phyloP scores from a whole-genome alignment of 192 early-diverging fungal species.

The Podila epigama region DNA sequence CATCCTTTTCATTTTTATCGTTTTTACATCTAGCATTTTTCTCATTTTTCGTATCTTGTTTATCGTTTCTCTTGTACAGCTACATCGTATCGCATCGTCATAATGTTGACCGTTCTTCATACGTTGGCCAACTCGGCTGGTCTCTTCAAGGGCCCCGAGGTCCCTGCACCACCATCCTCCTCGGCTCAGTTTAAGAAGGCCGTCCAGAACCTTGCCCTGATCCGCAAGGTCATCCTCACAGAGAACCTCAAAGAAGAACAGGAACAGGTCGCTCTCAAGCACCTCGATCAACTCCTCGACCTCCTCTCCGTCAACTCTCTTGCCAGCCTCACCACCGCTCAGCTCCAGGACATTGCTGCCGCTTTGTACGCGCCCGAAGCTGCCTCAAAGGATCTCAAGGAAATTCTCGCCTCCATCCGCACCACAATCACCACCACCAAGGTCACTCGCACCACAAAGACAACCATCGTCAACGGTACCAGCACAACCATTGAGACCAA shows the following conservation, averaged over 20 bases:
- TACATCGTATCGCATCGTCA: not conserved
- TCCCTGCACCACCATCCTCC: not conserved
- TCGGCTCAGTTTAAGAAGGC: constrained; percentile 23
- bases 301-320: constrained; percentile 44
- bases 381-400: constrained; percentile 15
- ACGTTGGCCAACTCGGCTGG: constrained; percentile 45
- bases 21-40: not conserved
- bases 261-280: constrained; percentile 33
- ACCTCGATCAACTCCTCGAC: constrained; percentile 40
- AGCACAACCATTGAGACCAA: not conserved
- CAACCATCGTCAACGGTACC: constrained; percentile 3
- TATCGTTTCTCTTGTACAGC: not conserved
- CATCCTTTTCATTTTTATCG: not conserved
- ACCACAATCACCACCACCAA: constrained; percentile 17
- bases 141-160: constrained; percentile 17
- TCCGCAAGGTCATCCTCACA: constrained; percentile 37
- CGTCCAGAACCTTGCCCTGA: constrained; percentile 32
- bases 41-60: not conserved
- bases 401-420: constrained; percentile 22
- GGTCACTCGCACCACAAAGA: not conserved
- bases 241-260: constrained; percentile 32
- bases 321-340: constrained; percentile 7
- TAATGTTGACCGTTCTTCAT: constrained; percentile 43
- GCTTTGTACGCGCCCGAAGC: constrained; percentile 13
- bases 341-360: constrained; percentile 31